Evolutionary conservation across 257 asterid species (phyloP).

Genomic region (Capsicum chinense): DNA sequence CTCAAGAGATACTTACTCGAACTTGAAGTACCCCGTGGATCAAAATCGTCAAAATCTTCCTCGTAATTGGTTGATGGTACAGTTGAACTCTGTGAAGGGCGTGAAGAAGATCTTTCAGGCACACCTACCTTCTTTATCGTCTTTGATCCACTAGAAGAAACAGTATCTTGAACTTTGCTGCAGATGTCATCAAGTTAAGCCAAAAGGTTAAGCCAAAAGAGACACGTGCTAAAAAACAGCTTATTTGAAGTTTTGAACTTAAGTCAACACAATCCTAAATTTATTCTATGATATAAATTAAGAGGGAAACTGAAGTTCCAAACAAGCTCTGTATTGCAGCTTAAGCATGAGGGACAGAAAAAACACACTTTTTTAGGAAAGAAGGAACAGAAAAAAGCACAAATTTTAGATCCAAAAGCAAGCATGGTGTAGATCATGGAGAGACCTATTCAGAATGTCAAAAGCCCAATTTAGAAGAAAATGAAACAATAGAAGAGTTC

Average conservation of each 20-base stretch:
- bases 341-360: not conserved
- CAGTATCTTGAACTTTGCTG: slow-evolving; percentile 64
- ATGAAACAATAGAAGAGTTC: not conserved
- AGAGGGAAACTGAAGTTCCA: slow-evolving; percentile 23
- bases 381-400: not conserved
- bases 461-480: not conserved
- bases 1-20: slow-evolving; percentile 64
- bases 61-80: slow-evolving; percentile 53
- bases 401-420: slow-evolving; percentile 26
- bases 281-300: slow-evolving; percentile 8
- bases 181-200: slow-evolving; percentile 32
- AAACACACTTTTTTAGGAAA: not conserved
- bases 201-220: not conserved
- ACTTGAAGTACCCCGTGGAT: slow-evolving; percentile 84
- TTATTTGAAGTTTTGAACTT: slow-evolving; percentile 7
- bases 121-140: slow-evolving; percentile 42
- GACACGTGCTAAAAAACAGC: not conserved
- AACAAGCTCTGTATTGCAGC: slow-evolving; percentile 15
- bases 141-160: slow-evolving; percentile 50
- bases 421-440: slow-evolving; percentile 23
- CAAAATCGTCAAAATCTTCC: slow-evolving; percentile 88
- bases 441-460: not conserved
- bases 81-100: slow-evolving; percentile 50
- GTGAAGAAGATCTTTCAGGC: slow-evolving; percentile 51
- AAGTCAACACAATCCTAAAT: not conserved